Evolutionary conservation across 345 rosid genomes (phyloP), one percentile per base, ranked within the genome.

Genomic region (Salix brachista): DNA sequence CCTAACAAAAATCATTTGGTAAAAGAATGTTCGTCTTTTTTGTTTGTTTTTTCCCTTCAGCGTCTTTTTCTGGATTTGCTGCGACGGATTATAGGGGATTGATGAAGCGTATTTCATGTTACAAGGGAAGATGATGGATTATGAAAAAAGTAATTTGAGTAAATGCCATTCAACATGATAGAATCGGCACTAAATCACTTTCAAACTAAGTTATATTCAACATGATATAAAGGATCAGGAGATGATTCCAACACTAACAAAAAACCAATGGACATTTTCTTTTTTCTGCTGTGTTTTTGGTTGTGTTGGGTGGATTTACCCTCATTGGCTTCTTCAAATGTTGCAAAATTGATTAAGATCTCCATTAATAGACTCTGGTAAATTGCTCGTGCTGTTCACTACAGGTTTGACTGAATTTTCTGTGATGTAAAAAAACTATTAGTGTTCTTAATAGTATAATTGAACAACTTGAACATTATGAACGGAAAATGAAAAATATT

Each of bases 1-100:
- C 56, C 84, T 80, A 71, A 78, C 71, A 18, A 64, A 58, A 69
- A 58, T 70, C 73, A 32, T 50, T 74, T 36, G 77, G 9, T 71
- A 21, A 12, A 65, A 25, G 54, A 28, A 26, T 6, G 28, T 11
- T 30, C 19, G 0, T 62, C 9, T 2, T 7, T 37, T 16, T 65
- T 18, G 6, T 28, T n/a, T 23, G 28, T 8, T 69, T 9, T 14
- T 16, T 18, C 56, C 56, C 56, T 5, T 17, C 56, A 48, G 18
- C 6, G 21, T 50, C 56, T 17, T 5, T 17, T 17, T 18, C 56
- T 50, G 18, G 56, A 50, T 18, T 50, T 50, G 56, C 2, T 50
- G 56, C 5, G 21, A 50, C 0, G 56, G 56, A 17, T 48, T 48
- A 19, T 4, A 4, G 54, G 54, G 21, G 17, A 5, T 1, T 4